Evolutionary conservation across 2,329 filamentous ascomycete genomes (phyloP).

Genomic region (Penicillium sp.): DNA sequence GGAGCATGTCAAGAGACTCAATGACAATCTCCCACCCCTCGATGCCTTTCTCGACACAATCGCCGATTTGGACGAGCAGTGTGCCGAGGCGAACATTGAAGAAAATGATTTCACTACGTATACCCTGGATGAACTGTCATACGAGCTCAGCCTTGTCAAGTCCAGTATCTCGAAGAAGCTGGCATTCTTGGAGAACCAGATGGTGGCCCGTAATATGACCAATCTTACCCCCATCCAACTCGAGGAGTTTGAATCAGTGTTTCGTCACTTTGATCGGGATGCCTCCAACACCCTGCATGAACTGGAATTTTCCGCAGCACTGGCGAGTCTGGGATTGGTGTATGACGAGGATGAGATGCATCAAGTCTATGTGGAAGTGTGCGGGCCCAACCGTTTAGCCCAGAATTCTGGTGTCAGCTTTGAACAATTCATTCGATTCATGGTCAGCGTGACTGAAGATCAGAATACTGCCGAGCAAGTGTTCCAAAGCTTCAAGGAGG

Average conservation of each 20-base stretch:
- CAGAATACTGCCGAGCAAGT: constrained; percentile 98
- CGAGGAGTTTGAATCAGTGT: constrained; percentile 97
- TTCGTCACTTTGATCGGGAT: constrained; percentile 95
- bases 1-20: constrained; percentile 76
- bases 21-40: constrained; percentile 79
- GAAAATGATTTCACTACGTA: constrained; percentile 99
- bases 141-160: constrained; percentile 87
- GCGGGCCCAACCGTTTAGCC: constrained; percentile 53
- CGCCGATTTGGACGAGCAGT: constrained; percentile 77
- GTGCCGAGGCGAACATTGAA: constrained; percentile 93
- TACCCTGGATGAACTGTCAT: constrained; percentile 91
- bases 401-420: constrained; percentile 72
- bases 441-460: constrained; percentile 98
- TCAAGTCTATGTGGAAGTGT: constrained; percentile 84
- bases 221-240: constrained; percentile 97
- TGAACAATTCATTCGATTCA: constrained; percentile 98
- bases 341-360: constrained; percentile 99
- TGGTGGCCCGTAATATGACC: constrained; percentile 97
- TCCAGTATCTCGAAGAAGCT: constrained; percentile 93
- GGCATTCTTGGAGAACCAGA: constrained; percentile 94
- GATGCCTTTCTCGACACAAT: constrained; percentile 88
- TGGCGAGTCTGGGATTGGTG: constrained; percentile 90
- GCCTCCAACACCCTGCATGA: constrained; percentile 84
- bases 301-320: constrained; percentile 88
- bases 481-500: constrained; percentile 94